A percentile compares a stretch with the other conserved stretches of the same genome.
These are phyloP conservation scores for Fusarium subtropicale DNA, from an alignment of 2,329 filamentous ascomycete genomes.

Conservation along the genomic window DNA sequence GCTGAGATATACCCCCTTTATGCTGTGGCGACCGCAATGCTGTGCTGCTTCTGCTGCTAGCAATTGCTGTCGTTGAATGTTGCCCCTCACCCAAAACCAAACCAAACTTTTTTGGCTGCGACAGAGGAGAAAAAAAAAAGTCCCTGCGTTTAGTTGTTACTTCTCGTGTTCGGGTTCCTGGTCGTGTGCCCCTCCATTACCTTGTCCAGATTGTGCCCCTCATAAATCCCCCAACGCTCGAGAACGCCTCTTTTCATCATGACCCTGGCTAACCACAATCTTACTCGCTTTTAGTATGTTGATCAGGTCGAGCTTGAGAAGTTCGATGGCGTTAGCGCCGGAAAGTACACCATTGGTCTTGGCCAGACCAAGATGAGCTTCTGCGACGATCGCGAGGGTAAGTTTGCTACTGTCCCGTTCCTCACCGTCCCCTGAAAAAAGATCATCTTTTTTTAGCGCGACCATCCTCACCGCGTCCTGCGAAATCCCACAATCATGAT, in stretches of 20 bases:
- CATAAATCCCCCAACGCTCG: slow-evolving; percentile 18
- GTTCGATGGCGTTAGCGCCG: slow-evolving; percentile 83
- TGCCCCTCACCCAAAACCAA: slow-evolving; percentile 41
- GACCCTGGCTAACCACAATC: slow-evolving; percentile 47
- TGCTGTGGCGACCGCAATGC: slow-evolving; percentile 19
- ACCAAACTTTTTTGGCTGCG: slow-evolving; percentile 22
- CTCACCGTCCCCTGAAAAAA: slow-evolving; percentile 24
- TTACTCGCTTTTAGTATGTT: slow-evolving; percentile 71
- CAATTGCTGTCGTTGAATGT: slow-evolving; percentile 28
- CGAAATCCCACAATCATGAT: slow-evolving; percentile 8
- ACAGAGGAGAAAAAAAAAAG: slow-evolving; percentile 28
- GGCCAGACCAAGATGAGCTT: slow-evolving; percentile 94
- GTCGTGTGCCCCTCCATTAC: slow-evolving; percentile 47
- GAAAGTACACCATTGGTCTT: slow-evolving; percentile 92
- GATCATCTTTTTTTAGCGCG: slow-evolving; percentile 14
- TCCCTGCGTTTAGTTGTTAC: slow-evolving; percentile 34
- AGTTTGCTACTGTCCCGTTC: slow-evolving; percentile 30
- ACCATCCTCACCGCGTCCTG: slow-evolving; percentile 16
- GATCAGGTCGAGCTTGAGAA: slow-evolving; percentile 86
- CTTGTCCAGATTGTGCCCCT: slow-evolving; percentile 40
- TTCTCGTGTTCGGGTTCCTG: slow-evolving; percentile 31
- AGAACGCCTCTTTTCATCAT: slow-evolving; percentile 28
- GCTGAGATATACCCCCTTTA: slow-evolving; percentile 47
- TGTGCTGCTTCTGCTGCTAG: slow-evolving; percentile 21
- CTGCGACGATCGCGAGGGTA: slow-evolving; percentile 89